Percentiles rank a stretch among this genome's conserved stretches.
phyloP scores from a whole-genome alignment of 257 asterid genomes.

The Capsicum rhomboideum region DNA sequence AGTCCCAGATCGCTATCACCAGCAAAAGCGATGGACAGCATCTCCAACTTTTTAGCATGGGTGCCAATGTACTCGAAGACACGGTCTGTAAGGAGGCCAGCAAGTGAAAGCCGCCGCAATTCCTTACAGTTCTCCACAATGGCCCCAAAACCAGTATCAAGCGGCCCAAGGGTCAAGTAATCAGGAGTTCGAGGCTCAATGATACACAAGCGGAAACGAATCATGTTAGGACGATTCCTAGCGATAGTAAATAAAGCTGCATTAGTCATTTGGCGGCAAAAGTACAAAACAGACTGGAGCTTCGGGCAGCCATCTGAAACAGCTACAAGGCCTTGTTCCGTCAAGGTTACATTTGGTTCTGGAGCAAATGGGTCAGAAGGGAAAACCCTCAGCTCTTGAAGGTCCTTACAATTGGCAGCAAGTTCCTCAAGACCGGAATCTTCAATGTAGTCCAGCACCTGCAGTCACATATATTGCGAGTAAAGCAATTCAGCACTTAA shows the following conservation, averaged over 20 bases:
- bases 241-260: conserved; percentile 77
- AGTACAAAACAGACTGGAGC: conserved; percentile 81
- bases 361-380: conserved; percentile 86
- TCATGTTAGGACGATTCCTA: conserved; percentile 54
- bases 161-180: conserved; percentile 65
- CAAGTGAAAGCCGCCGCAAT: conserved; percentile 70
- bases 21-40: conserved; percentile 97
- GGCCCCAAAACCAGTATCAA: conserved; percentile 91
- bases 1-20: conserved; percentile 90
- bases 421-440: conserved; percentile 76
- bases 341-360: conserved; percentile 69
- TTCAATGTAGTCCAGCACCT: conserved; percentile 92
- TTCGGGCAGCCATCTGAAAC: conserved; percentile 93
- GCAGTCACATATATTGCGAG: conserved; percentile 5
- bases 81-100: conserved; percentile 83
- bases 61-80: conserved; percentile 72
- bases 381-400: conserved; percentile 85
- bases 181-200: conserved; percentile 77
- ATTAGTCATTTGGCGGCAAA: conserved; percentile 97
- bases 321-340: conserved; percentile 84
- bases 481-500: not conserved
- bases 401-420: conserved; percentile 73
- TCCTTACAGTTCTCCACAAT: conserved; percentile 75
- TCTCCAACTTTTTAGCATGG: conserved; percentile 83
- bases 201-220: conserved; percentile 81